These are phyloP conservation scores for Calycina herbarum DNA, from an alignment of 2,329 filamentous ascomycete genomes.

Conservation along the genomic window DNA sequence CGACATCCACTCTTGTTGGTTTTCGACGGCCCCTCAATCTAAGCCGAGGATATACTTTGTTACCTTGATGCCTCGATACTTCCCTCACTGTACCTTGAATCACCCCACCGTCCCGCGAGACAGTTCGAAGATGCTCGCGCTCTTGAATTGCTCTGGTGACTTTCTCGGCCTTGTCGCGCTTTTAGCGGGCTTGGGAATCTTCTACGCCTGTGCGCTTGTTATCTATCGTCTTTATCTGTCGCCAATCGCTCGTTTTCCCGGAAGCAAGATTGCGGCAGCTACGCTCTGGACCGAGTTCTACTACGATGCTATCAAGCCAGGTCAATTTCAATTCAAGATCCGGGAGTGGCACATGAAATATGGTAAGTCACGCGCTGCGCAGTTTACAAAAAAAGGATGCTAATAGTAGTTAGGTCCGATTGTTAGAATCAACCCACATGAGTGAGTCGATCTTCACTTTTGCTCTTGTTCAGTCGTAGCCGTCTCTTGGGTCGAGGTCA, in stretches of 20 bases:
- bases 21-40: not conserved
- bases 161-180: not conserved
- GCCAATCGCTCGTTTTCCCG: slow-evolving; percentile 35
- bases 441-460: slow-evolving; percentile 7
- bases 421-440: slow-evolving; percentile 15
- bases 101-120: not conserved
- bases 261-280: slow-evolving; percentile 29
- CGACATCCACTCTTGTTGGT: not conserved
- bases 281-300: slow-evolving; percentile 31
- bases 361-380: slow-evolving; percentile 10
- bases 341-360: slow-evolving; percentile 20
- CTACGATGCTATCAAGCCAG: slow-evolving; percentile 29
- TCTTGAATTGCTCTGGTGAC: not conserved
- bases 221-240: slow-evolving; percentile 36
- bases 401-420: slow-evolving; percentile 11
- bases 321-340: slow-evolving; percentile 21
- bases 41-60: not conserved
- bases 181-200: not conserved
- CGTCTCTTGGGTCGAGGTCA: not conserved
- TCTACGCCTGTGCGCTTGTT: slow-evolving; percentile 6
- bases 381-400: not conserved
- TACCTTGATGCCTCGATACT: not conserved
- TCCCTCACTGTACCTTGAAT: not conserved
- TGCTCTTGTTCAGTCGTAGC: not conserved
- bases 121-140: not conserved